These are phyloP conservation scores for Fusarium stilboides DNA, from an alignment of 2,329 filamentous ascomycete species.

Conservation along the genomic window DNA sequence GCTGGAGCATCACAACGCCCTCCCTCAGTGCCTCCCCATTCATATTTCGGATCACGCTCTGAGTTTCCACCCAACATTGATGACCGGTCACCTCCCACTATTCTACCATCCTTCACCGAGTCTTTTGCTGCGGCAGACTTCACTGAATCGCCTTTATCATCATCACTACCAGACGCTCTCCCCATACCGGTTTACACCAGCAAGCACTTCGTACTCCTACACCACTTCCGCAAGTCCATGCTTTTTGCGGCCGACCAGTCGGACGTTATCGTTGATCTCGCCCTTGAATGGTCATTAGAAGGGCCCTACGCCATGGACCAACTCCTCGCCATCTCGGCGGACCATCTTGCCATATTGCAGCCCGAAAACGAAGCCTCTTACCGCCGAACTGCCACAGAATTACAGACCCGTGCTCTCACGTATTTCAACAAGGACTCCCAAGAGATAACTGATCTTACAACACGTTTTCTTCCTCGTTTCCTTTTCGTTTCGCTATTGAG, in stretches of 20 bases:
- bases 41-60: conserved; percentile 22
- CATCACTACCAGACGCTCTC: conserved; percentile 21
- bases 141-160: conserved; percentile 33
- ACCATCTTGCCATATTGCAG: conserved; percentile 54
- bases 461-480: conserved; percentile 58
- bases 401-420: conserved; percentile 61
- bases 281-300: conserved; percentile 52
- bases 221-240: conserved; percentile 54
- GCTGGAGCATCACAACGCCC: conserved; percentile 24
- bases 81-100: conserved; percentile 34
- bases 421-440: conserved; percentile 55
- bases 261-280: conserved; percentile 51
- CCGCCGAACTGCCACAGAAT: conserved; percentile 58
- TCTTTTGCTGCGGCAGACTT: conserved; percentile 26
- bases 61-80: conserved; percentile 10
- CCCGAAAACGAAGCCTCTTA: conserved; percentile 37
- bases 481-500: conserved; percentile 62
- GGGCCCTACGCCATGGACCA: conserved; percentile 64
- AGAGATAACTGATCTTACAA: conserved; percentile 42
- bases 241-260: conserved; percentile 43
- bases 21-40: conserved; percentile 33
- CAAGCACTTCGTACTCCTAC: conserved; percentile 59
- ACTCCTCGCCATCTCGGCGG: conserved; percentile 62
- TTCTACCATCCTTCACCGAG: conserved; percentile 45
- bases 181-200: conserved; percentile 53